These are phyloP conservation scores for Fusarium sp. DNA, from an alignment of 2,329 filamentous ascomycete species.

Conservation along the genomic window DNA sequence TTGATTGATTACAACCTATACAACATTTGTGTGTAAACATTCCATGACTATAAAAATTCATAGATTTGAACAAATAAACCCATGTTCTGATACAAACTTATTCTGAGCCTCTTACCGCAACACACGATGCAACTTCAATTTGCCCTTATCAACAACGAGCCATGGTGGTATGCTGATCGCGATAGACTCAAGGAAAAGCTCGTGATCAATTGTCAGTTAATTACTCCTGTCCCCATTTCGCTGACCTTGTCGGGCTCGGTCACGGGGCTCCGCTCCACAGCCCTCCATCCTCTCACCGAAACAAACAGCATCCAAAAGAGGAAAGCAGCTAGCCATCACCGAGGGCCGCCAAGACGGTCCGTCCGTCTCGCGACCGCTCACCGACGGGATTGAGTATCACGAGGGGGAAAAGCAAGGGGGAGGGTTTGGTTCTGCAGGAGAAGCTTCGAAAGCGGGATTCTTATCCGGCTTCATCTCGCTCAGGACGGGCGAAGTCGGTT, in stretches of 20 bases:
- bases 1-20: neutral
- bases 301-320: neutral
- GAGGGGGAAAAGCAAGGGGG: conserved; percentile 38
- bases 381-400: conserved; percentile 9
- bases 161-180: conserved; percentile 29
- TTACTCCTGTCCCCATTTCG: neutral
- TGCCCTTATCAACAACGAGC: neutral
- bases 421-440: conserved; percentile 34
- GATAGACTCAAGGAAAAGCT: conserved; percentile 28
- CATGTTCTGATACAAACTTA: neutral
- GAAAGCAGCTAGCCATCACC: conserved; percentile 2
- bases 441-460: conserved; percentile 41
- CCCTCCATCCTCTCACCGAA: conserved; percentile 5
- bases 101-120: neutral
- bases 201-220: neutral
- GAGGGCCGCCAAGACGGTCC: neutral
- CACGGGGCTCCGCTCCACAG: neutral
- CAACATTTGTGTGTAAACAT: too few relatives aligned
- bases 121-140: neutral
- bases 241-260: conserved; percentile 5
- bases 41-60: neutral
- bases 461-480: conserved; percentile 20
- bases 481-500: conserved; percentile 39
- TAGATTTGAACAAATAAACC: neutral
- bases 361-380: conserved; percentile 18